Base-by-base conservation (phyloP, 2,329 filamentous ascomycete genomes). In the Mariannaea sp. region DNA sequence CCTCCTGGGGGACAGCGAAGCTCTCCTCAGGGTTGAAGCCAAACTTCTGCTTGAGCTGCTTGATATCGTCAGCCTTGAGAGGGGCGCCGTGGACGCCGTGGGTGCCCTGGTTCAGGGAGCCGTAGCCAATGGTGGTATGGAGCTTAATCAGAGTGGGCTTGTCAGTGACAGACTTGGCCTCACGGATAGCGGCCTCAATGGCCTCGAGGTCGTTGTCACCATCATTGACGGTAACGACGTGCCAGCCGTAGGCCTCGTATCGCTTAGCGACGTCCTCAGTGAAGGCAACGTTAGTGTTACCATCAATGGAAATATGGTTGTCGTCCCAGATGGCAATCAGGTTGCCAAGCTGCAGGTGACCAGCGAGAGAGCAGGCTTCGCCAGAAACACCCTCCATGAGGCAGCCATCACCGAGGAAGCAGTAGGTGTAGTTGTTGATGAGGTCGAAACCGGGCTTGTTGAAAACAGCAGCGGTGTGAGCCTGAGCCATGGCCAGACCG, bases 131-230 rank as follows among this genome's bases (percentile, higher is more conserved):
- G 75, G 90, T 97, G 72, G 94, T 99, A 73, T 87, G 92, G 68
- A 99, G 86, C 82, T 96, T 92, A 82, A 99, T 97, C 70, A 99
- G 80, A 57, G 92, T 89, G 61, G 94, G 94, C 88, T 97, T 99
- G 83, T 97, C 85, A 76, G 86, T 97, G 77, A 95, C 89, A 63
- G 86, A 80, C 81, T 93, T 86, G 74, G 86, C 89, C 79, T 89
- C 84, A 75, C 86, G 84, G 75, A 99, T 89, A 67, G 94, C 94
- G 59, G 82, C 85, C 80, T 96, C 92, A 57, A 99, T 97, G 70
- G 76, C 86, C 64, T 86, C 87, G 53, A 97, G 86, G 77, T 97
- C 91, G 73, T 84, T 76, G 81, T 99, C 90, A 75, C 94, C 94
- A 69, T 97, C 86, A 68, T 87, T 80, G 73, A 99, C 92, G 73